Base-by-base conservation (phyloP, 257 asterid genomes). In the Gardenia jasminoides region DNA sequence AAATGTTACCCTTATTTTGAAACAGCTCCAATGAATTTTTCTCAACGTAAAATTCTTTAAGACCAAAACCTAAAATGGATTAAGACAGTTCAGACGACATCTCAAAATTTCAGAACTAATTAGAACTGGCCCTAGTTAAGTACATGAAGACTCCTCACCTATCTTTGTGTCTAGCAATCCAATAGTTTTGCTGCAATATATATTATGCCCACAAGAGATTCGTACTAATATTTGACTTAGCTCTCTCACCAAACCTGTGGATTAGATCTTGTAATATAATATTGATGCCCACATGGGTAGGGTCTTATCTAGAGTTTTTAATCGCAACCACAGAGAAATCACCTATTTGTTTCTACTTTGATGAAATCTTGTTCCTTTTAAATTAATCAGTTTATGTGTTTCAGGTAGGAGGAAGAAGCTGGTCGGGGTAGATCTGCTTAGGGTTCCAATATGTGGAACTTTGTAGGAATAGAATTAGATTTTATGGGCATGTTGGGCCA, bases 211-310 rank as follows among this genome's bases (percentile, higher is more conserved):
- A 10, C 36, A 26, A 26, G 33, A n/a, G 17, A 61, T 61, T 61
- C 41, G 41, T 17, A 62, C 24, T 62, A 36, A 76, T 28, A 12
- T 52, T n/a, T 76, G 61, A 70, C 65, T 59, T 64, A 47, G 70
- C 61, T 61, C 20, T 76, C 72, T 77, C 46, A 77, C 36, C 58
- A 64, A 81, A 39, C 52, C 43, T 77, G 30, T 28, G 77, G 67
- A 72, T n/a, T 28, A 64, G 67, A 39, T 65, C 76, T 81, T 52
- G 72, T 76, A 82, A 31, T 50, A 6, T 39, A 28, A 33, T 44
- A 8, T 8, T 10, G 43, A 24, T 19, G 67, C 43, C n/a, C 81
- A 82, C 82, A 78, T 82, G 85, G 81, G 76, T 75, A 56, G 82
- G 72, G 76, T 4, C 67, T 77, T 39, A 70, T 77, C 30, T 24